A percentile compares a stretch with the other conserved stretches of the same genome.
phyloP scores from a whole-genome alignment of 1,284 basidiomycete genomes.

The Cutaneotrichosporon dermatis region DNA sequence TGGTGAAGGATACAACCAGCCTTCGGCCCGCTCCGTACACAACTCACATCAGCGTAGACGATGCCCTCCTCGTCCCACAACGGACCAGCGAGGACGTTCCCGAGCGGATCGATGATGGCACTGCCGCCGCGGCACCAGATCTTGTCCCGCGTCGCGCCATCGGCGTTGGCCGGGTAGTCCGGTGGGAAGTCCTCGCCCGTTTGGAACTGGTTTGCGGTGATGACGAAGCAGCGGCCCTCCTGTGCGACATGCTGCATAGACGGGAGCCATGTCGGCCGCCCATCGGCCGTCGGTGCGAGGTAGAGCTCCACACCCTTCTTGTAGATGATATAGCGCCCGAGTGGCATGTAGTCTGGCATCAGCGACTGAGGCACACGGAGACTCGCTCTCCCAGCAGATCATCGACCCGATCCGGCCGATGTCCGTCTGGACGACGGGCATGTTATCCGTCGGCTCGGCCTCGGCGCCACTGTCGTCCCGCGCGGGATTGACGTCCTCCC shows the following conservation, averaged over 20 bases:
- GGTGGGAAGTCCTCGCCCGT: conserved; percentile 25
- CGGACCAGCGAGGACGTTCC: conserved; percentile 64
- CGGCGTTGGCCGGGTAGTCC: conserved; percentile 25
- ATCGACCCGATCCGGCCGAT: conserved; percentile 55
- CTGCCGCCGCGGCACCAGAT: conserved; percentile 56
- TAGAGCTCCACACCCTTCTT: conserved; percentile 47
- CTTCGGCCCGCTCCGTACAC: background rate
- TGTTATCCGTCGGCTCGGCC: conserved; percentile 22
- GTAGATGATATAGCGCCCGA: conserved; percentile 49
- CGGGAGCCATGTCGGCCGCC: conserved; percentile 59
- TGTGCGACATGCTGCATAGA: conserved; percentile 68
- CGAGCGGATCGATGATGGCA: conserved; percentile 63
- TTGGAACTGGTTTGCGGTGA: conserved; percentile 50
- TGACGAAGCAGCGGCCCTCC: conserved; percentile 71
- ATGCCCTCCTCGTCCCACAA: conserved; percentile 59
- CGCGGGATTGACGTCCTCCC: conserved; percentile 48
- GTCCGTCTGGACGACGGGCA: conserved; percentile 49
- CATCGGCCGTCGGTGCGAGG: conserved; percentile 55
- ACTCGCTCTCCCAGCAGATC: conserved; percentile 66
- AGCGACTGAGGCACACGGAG: background rate
- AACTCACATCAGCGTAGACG: conserved; percentile 54
- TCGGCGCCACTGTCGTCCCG: conserved; percentile 8
- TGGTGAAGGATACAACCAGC: too few relatives aligned
- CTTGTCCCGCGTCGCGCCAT: background rate
- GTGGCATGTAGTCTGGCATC: conserved; percentile 60